Conservation (phyloP, 768 basidiomycete species). For the Suillus subluteus region DNA sequence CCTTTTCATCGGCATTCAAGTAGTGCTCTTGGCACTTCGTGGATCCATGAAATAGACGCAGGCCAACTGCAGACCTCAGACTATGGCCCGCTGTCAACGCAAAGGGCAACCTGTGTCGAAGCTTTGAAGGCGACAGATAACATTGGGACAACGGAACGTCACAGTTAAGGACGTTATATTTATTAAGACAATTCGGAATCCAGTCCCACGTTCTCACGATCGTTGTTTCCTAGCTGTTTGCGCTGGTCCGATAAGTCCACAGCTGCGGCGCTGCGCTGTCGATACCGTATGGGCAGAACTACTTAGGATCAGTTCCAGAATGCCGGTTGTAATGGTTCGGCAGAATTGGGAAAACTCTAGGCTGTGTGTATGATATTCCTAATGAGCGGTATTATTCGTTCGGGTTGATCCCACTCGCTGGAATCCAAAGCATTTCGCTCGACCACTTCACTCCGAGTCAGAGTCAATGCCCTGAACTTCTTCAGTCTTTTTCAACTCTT, state of each 20-base stretch:
- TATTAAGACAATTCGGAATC: background rate
- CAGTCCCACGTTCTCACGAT: background rate
- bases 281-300: too few relatives aligned
- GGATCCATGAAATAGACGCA: slow-evolving; percentile 46
- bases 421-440: too few relatives aligned
- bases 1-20: slow-evolving; percentile 48
- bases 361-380: too few relatives aligned
- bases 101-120: slow-evolving; percentile 16
- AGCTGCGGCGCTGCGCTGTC: too few relatives aligned
- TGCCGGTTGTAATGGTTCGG: too few relatives aligned
- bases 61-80: slow-evolving; percentile 7
- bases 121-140: slow-evolving; percentile 17
- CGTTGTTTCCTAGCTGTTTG: background rate
- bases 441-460: too few relatives aligned
- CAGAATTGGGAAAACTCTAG: too few relatives aligned
- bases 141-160: background rate
- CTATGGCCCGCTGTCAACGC: slow-evolving; percentile 13
- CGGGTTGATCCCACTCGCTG: too few relatives aligned
- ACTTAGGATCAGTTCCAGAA: too few relatives aligned
- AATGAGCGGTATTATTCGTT: too few relatives aligned
- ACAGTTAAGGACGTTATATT: background rate
- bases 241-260: background rate
- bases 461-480: too few relatives aligned
- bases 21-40: slow-evolving; percentile 39
- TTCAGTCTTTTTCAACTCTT: too few relatives aligned